phyloP scores from a whole-genome alignment of 208 protist genomes.

The Leishmania aethiopica region DNA sequence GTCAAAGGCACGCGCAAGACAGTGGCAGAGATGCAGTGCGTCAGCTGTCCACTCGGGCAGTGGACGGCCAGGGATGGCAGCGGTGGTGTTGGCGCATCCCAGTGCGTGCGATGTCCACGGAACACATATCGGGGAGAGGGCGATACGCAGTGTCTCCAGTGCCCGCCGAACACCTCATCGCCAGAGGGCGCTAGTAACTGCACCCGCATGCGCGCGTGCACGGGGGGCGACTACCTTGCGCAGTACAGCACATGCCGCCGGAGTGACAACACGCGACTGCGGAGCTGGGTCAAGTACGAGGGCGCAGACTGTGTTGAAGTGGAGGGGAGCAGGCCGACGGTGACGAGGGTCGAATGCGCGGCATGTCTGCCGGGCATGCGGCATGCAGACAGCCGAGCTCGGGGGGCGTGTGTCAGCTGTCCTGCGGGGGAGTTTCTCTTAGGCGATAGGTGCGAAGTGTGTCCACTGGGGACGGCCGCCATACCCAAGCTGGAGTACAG shows the following conservation, averaged over 20 bases:
- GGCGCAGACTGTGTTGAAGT: not conserved
- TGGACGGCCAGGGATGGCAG: not conserved
- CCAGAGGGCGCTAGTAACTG: not conserved
- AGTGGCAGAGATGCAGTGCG: not conserved
- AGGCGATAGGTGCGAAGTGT: not conserved
- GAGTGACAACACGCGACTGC: slow-evolving; percentile 6
- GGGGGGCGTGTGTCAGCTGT: not conserved
- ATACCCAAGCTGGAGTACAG: not conserved
- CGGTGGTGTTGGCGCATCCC: not conserved
- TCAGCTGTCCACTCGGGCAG: not conserved
- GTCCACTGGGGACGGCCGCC: slow-evolving; percentile 11
- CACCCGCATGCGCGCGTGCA: not conserved
- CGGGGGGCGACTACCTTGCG: slow-evolving; percentile 3
- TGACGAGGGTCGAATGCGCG: slow-evolving; percentile 7
- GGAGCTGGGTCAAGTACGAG: slow-evolving; percentile 2
- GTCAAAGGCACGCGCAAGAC: not conserved
- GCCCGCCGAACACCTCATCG: not conserved
- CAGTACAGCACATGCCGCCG: not conserved
- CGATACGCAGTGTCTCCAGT: not conserved
- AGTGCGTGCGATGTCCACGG: not conserved
- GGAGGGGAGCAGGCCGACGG: not conserved
- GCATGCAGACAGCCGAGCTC: not conserved
- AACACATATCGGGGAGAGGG: not conserved
- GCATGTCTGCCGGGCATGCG: slow-evolving; percentile 18
- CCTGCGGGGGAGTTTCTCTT: not conserved